These are phyloP conservation scores for Daldinia sp. DNA, from an alignment of 2,329 filamentous ascomycete species.

Conservation along the genomic window DNA sequence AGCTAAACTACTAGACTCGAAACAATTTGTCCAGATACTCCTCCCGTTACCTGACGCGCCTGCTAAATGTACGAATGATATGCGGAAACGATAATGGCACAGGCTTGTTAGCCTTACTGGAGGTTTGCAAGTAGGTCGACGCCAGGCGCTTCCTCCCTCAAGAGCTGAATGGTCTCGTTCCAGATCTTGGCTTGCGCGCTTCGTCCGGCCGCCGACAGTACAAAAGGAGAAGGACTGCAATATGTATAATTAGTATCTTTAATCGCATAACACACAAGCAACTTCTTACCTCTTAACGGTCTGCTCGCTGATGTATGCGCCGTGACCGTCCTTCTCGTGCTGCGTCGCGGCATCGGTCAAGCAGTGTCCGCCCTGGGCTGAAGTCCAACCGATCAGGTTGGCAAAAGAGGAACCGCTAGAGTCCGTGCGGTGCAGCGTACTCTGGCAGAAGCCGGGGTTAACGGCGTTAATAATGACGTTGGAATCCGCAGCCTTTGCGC, in stretches of 20 bases:
- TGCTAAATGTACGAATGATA: neutral
- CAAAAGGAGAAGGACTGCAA: constrained; percentile 30
- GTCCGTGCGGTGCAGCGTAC: constrained; percentile 25
- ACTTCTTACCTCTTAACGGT: constrained; percentile 25
- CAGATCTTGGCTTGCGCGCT: constrained; percentile 30
- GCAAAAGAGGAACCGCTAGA: constrained; percentile 2
- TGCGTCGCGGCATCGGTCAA: constrained; percentile 25
- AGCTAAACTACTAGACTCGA: neutral
- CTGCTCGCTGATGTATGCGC: constrained; percentile 36
- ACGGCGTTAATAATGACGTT: constrained; percentile 20
- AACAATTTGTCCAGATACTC: neutral
- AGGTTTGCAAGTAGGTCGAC: constrained; percentile 1
- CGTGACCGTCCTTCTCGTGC: constrained; percentile 22
- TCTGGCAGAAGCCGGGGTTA: constrained; percentile 30
- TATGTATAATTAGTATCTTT: neutral
- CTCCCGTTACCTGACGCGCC: neutral
- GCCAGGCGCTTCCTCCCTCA: neutral
- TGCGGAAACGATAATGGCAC: neutral
- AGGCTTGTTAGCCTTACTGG: neutral
- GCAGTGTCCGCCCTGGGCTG: constrained; percentile 28
- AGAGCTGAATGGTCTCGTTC: constrained; percentile 31
- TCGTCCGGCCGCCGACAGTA: constrained; percentile 24
- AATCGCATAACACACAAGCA: neutral
- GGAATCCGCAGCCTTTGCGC: neutral
- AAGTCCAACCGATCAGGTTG: constrained; percentile 24